Evolutionary conservation across 768 basidiomycete genomes (phyloP), one percentile per base, ranked within the genome.

Genomic region (Lactarius indigo): DNA sequence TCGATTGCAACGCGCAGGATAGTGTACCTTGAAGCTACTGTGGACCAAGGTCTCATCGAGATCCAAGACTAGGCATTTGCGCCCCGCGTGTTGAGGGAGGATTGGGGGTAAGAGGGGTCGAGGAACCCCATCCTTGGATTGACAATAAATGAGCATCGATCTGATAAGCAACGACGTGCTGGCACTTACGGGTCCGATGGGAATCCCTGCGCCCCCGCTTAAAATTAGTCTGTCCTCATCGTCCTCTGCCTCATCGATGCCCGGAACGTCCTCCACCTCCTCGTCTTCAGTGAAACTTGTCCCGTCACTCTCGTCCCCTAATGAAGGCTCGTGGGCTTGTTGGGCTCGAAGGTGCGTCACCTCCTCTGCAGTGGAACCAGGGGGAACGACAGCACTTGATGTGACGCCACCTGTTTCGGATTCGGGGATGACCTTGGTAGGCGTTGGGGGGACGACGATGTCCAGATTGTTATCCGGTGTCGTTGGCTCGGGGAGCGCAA

Each of bases 1-100:
- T 50, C 44, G 35, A 61, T 33, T 44, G 26, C 57, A 7, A 42
- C 15, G 5, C 17, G 23, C 44, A 42, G 63, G 42, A 68, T 28
- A 15, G 64, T 79, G 47, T 68, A 96, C 96, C 87, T 98, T 99
- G 86, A 99, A 98, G 76, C 93, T 96, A 74, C 92, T 94, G 78
- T 98, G 96, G 26, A 98, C 89, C 23, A 99, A 82, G 3, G 97
- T 99, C 78, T 99, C 96, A 72, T 99, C 96, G 47, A 99, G 83
- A 79, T 99, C 97, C 30, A 99, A 84, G 52, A 98, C 95, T 13
- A 98, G 84, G 73, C 97, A 98, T 79, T 99, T 99, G 64, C 94
- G 82, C 35, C 96, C 96, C 37, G 79, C 84, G 72, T 96, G 91
- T 20, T 90, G 87, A 13, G 88, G 85, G 4, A 86, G 80, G 68